Evolutionary conservation across 257 asterid species (phyloP).

Genomic region (Scutellaria barbata): DNA sequence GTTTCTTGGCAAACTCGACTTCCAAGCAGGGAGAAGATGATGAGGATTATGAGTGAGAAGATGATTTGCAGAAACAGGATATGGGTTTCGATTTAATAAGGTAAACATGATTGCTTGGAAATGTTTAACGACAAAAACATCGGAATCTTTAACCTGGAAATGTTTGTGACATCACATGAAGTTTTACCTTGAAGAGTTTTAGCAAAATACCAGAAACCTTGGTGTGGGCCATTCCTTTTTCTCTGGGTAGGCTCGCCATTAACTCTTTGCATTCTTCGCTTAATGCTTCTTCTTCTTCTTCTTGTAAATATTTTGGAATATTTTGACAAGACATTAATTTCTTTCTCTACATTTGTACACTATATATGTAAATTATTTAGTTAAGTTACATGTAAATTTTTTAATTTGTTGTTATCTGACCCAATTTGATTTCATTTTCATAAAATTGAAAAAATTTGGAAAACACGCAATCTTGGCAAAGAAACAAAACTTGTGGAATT

Average conservation of each 20-base stretch:
- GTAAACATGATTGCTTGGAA: constrained; percentile 24
- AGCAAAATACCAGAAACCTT: not conserved
- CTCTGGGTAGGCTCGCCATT: not conserved
- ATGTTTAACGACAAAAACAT: too few species aligned
- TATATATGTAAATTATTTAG: too few species aligned
- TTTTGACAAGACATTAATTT: too few species aligned
- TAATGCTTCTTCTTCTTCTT: not conserved
- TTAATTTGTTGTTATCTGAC: too few species aligned
- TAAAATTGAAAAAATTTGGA: too few species aligned
- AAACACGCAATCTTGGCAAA: too few species aligned
- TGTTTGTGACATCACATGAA: constrained; percentile 27
- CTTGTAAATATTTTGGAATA: not conserved
- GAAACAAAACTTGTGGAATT: too few species aligned
- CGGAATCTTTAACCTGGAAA: constrained; percentile 23
- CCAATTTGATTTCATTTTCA: too few species aligned
- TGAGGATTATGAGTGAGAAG: constrained; percentile 16
- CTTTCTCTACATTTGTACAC: too few species aligned
- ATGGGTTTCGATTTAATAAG: constrained; percentile 10
- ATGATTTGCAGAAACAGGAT: not conserved
- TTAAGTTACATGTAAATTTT: too few species aligned
- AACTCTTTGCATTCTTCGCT: not conserved
- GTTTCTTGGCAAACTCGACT: too few species aligned
- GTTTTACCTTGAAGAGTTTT: constrained; percentile 34
- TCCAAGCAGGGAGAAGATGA: too few species aligned
- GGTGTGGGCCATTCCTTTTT: not conserved